phyloP scores from a whole-genome alignment of 1,284 basidiomycete genomes.

The Microbotryum lychnidis-dioicae region DNA sequence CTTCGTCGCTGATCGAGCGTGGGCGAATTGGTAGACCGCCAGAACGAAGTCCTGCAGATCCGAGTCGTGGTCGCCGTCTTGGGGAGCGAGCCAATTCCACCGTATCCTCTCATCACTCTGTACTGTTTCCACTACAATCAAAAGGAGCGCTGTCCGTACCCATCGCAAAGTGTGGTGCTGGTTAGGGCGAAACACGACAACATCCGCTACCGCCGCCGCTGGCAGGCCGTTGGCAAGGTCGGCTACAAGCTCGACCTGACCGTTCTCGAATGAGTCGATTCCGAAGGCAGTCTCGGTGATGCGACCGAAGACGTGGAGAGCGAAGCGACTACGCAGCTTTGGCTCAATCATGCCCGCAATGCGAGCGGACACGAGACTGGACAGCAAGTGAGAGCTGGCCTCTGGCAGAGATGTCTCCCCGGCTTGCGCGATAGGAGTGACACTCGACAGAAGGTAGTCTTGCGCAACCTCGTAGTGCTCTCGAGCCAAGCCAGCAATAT shows the following conservation, averaged over 20 bases:
- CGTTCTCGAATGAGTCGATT: slow-evolving; percentile 6
- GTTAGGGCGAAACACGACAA: slow-evolving; percentile 35
- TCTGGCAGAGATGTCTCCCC: neutral
- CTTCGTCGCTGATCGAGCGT: slow-evolving; percentile 39
- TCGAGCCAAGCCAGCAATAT: slow-evolving; percentile 12
- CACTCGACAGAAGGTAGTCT: slow-evolving; percentile 17
- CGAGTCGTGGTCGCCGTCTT: neutral
- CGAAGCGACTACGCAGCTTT: slow-evolving; percentile 14
- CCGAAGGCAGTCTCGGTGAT: neutral
- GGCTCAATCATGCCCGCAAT: slow-evolving; percentile 12
- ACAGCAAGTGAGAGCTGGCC: slow-evolving; percentile 1
- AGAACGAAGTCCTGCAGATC: slow-evolving; percentile 1
- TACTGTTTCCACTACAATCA: slow-evolving; percentile 23
- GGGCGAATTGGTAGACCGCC: slow-evolving; percentile 56
- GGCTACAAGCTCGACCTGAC: neutral
- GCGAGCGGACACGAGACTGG: slow-evolving; percentile 8
- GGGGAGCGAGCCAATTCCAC: slow-evolving; percentile 29
- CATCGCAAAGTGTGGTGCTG: slow-evolving; percentile 35
- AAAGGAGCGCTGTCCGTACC: slow-evolving; percentile 34
- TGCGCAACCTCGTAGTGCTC: slow-evolving; percentile 1
- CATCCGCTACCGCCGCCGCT: neutral
- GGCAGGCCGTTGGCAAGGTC: neutral
- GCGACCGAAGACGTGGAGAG: neutral
- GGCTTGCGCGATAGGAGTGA: no score
- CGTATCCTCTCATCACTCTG: neutral